phyloP scores from a whole-genome alignment of 2,329 filamentous ascomycete species.

The Magnaporthales sp. region DNA sequence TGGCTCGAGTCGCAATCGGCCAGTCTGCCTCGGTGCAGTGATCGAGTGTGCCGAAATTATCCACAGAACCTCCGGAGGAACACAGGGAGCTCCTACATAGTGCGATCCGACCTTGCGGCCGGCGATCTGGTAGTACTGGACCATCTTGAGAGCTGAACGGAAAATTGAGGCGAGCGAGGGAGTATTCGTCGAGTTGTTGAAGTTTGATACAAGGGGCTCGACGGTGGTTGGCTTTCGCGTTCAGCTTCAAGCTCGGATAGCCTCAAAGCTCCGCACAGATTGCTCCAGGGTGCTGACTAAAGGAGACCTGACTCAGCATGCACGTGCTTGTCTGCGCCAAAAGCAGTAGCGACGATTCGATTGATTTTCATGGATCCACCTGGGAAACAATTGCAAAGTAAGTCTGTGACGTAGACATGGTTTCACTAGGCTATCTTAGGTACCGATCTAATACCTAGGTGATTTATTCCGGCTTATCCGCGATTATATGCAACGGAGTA shows the following conservation, averaged over 20 bases:
- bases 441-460: too few species aligned
- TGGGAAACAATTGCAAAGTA: neutral
- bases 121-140: slow-evolving; percentile 44
- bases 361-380: neutral
- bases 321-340: neutral
- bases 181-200: slow-evolving; percentile 2
- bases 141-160: slow-evolving; percentile 31
- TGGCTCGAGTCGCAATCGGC: slow-evolving; percentile 6
- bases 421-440: neutral
- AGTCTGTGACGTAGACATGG: neutral
- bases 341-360: neutral
- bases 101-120: slow-evolving; percentile 53
- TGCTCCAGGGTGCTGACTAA: neutral
- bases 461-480: neutral
- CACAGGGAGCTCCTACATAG: slow-evolving; percentile 37
- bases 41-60: neutral
- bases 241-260: neutral
- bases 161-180: slow-evolving; percentile 15
- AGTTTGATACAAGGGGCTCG: neutral
- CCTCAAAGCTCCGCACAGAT: slow-evolving; percentile 1
- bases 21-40: neutral
- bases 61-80: neutral
- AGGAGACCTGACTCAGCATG: neutral
- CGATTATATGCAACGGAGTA: neutral
- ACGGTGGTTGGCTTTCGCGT: slow-evolving; percentile 1